These are phyloP conservation scores for Microcera coccophila DNA, from an alignment of 2,329 filamentous ascomycete genomes.

Conservation along the genomic window DNA sequence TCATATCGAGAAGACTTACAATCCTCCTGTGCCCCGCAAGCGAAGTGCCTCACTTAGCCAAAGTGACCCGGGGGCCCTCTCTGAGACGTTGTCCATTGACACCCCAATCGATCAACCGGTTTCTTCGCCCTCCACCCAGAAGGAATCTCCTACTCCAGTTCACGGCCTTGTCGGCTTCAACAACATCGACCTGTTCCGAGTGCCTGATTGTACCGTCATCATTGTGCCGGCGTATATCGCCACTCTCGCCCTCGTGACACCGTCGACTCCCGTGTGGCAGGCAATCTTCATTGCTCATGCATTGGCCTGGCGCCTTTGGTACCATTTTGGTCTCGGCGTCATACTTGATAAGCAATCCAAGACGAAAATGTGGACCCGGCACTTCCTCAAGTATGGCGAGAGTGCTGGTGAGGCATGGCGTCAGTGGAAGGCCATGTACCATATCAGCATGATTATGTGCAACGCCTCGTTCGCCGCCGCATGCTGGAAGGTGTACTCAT, in stretches of 20 bases:
- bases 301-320: slow-evolving; percentile 83
- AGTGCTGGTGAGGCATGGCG: slow-evolving; percentile 88
- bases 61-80: slow-evolving; percentile 26
- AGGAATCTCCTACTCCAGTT: slow-evolving; percentile 58
- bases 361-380: slow-evolving; percentile 90
- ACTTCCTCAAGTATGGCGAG: slow-evolving; percentile 96
- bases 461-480: slow-evolving; percentile 85
- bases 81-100: slow-evolving; percentile 23
- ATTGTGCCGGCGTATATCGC: slow-evolving; percentile 74
- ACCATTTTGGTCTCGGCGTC: slow-evolving; percentile 79
- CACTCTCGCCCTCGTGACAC: slow-evolving; percentile 69
- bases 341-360: slow-evolving; percentile 83
- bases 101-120: slow-evolving; percentile 18
- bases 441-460: slow-evolving; percentile 86
- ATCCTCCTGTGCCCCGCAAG: slow-evolving; percentile 74
- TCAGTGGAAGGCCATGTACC: slow-evolving; percentile 96
- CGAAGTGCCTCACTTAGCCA: slow-evolving; percentile 37
- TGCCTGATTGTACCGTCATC: slow-evolving; percentile 76
- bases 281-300: slow-evolving; percentile 78
- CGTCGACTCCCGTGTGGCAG: slow-evolving; percentile 71
- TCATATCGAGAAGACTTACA: slow-evolving; percentile 97
- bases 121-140: slow-evolving; percentile 19
- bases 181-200: slow-evolving; percentile 85
- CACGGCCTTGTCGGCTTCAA: slow-evolving; percentile 79
- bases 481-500: slow-evolving; percentile 91